Conservation (phyloP, 2,329 filamentous ascomycete genomes). For the Pestalotiopsis sp. region DNA sequence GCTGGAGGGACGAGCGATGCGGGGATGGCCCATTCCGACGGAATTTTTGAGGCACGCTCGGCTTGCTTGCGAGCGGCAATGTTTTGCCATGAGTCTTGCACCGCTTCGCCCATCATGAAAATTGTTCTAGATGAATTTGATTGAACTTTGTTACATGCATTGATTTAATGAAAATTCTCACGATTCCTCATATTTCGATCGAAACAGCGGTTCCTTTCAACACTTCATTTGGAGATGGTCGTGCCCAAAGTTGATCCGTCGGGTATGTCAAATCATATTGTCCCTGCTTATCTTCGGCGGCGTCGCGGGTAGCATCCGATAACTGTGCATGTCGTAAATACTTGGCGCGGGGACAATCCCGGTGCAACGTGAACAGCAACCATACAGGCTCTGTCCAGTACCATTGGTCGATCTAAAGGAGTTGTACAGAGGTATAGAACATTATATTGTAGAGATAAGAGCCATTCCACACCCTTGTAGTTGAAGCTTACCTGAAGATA, state of each 20-base stretch:
- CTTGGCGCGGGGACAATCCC: background rate
- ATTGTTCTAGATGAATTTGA: background rate
- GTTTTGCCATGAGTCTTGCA: conserved; percentile 1
- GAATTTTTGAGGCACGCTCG: conserved; percentile 2
- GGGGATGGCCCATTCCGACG: conserved; percentile 4
- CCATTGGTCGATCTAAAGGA: background rate
- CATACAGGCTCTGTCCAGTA: background rate
- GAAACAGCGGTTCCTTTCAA: no score
- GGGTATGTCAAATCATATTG: background rate
- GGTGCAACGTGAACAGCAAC: background rate
- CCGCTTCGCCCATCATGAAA: background rate
- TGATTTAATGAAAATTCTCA: background rate
- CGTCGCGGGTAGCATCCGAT: background rate
- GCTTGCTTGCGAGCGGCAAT: conserved; percentile 7
- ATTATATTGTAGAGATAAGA: background rate
- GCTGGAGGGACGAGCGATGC: background rate
- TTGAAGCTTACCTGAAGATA: background rate
- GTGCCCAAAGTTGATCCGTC: background rate
- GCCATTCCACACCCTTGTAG: no score
- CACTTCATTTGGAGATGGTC: no score
- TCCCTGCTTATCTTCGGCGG: background rate
- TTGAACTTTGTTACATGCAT: no score
- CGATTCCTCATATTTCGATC: no score
- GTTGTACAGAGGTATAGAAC: background rate
- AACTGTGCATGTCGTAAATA: background rate